phyloP scores from a whole-genome alignment of 495 filamentous ascomycete species.

The Mycothermus thermophilus region DNA sequence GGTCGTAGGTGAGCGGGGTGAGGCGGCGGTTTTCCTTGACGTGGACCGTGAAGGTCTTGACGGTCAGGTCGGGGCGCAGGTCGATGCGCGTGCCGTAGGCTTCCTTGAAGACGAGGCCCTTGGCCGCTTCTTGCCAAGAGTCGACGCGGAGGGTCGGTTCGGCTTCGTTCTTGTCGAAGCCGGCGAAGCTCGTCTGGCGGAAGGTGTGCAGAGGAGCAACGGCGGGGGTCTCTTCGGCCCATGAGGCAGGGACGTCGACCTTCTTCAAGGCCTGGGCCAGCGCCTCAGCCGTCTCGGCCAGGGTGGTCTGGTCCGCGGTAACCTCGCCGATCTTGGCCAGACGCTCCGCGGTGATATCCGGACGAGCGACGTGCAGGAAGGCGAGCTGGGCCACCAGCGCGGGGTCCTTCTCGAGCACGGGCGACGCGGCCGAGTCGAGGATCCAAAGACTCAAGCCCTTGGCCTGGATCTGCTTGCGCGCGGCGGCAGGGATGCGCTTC shows the following conservation, averaged over 20 bases:
- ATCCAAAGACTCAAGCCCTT: slow-evolving; percentile 57
- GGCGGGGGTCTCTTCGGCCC: slow-evolving; percentile 50
- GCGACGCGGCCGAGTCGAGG: slow-evolving; percentile 54
- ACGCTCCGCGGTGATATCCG: slow-evolving; percentile 42
- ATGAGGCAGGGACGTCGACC: slow-evolving; percentile 62
- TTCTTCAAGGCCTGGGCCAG: slow-evolving; percentile 55
- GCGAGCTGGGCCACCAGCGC: slow-evolving; percentile 55
- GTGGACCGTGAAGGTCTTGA: slow-evolving; percentile 74
- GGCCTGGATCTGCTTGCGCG: slow-evolving; percentile 52
- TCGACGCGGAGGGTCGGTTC: slow-evolving; percentile 53
- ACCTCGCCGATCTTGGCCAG: slow-evolving; percentile 19
- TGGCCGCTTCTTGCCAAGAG: slow-evolving; percentile 68
- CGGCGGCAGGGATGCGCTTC: slow-evolving; percentile 59
- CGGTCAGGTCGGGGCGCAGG: slow-evolving; percentile 70
- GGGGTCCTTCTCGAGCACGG: slow-evolving; percentile 50
- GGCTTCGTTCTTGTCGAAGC: slow-evolving; percentile 62
- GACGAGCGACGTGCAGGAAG: slow-evolving; percentile 61
- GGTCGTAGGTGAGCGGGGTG: slow-evolving; percentile 78
- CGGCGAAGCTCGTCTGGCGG: slow-evolving; percentile 62
- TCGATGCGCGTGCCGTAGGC: slow-evolving; percentile 60
- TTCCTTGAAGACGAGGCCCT: slow-evolving; percentile 87
- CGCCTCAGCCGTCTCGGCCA: slow-evolving; percentile 49
- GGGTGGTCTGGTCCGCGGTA: slow-evolving; percentile 27
- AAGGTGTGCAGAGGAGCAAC: slow-evolving; percentile 44
- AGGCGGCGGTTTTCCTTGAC: slow-evolving; percentile 93